These are phyloP conservation scores for Elongisporangium senticosum DNA, from an alignment of 352 stramenopile species.

Conservation along the genomic window DNA sequence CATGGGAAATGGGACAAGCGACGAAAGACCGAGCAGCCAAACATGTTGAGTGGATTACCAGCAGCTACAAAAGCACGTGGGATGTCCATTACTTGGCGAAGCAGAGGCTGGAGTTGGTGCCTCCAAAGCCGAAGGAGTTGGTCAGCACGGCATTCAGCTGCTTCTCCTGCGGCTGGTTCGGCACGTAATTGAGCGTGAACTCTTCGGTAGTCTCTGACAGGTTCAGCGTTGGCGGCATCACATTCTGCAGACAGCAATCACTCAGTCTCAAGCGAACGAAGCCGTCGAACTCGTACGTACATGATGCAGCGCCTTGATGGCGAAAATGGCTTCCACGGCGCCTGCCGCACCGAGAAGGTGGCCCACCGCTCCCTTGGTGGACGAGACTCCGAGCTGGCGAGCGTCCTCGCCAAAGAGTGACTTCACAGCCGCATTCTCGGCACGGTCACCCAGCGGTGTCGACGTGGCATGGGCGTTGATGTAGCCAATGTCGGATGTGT, in stretches of 20 bases:
- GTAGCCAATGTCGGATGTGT: slow-evolving; percentile 91
- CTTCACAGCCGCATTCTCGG: slow-evolving; percentile 91
- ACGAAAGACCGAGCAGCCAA: too few relatives aligned
- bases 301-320: slow-evolving; percentile 89
- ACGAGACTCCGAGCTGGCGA: slow-evolving; percentile 59
- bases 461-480: slow-evolving; percentile 98
- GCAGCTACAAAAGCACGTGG: too few relatives aligned
- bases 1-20: too few relatives aligned
- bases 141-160: slow-evolving; percentile 78
- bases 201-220: slow-evolving; percentile 67
- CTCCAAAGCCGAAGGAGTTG: slow-evolving; percentile 98
- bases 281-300: slow-evolving; percentile 19
- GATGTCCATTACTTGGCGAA: slow-evolving; percentile 56
- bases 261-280: background rate
- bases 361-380: slow-evolving; percentile 89
- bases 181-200: slow-evolving; percentile 86
- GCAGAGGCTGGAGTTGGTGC: slow-evolving; percentile 90
- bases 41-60: too few relatives aligned
- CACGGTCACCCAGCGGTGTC: slow-evolving; percentile 95
- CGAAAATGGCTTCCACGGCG: slow-evolving; percentile 94
- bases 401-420: slow-evolving; percentile 67
- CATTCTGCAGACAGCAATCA: slow-evolving; percentile 31
- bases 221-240: slow-evolving; percentile 94
- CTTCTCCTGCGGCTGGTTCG: slow-evolving; percentile 58
- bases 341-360: slow-evolving; percentile 96